Evolutionary conservation across 2,329 filamentous ascomycete species (phyloP), one percentile per base, ranked within the genome.

Genomic region (Ambrosiella xylebori): DNA sequence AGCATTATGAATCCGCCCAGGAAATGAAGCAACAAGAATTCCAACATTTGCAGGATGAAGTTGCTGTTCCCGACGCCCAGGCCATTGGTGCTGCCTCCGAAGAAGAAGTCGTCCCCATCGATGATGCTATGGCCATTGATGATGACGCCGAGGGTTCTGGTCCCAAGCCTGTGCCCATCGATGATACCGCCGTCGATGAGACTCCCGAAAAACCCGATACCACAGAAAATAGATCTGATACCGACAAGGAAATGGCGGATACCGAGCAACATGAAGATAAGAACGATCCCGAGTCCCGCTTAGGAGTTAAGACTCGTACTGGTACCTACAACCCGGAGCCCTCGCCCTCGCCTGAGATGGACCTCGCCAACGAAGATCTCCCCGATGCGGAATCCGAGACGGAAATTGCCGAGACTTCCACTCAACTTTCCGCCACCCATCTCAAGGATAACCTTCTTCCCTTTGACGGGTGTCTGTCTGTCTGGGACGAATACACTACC

Each of bases 61-160:
- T 93, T 37, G 80, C 83, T 36, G 77, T 84, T 57, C 80, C 85
- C n/a, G 90, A 96, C 59, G 83, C 88, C 1, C 93, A 98, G 71
- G 93, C 93, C 12, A 78, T 98, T 65, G 94, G 93, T 39, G 84
- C 86, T 44, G 88, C 91, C 4, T 86, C 81, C 9, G 85, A 95
- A 62, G 91, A 98, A 35, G 87, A 96, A 68, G 86, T 86, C 2
- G 84, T 83, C 63, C 84, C 86, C 6, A 77, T 98, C 58, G 88
- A 97, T 65, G 86, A 96, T 64, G 81, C 86, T 54, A 93, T 94
- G 80, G 90, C 86, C 1, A 81, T 95, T 59, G 87, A 94, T 57
- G 78, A 84, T 27, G 79, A 85, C 54, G 76, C 77, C 60, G 76
- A 81, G 58, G 75, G 79, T 56, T 64, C 69, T 1, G 66, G 69